Conservation (phyloP, 768 basidiomycete species). For the Tricholoma hemisulphureum region DNA sequence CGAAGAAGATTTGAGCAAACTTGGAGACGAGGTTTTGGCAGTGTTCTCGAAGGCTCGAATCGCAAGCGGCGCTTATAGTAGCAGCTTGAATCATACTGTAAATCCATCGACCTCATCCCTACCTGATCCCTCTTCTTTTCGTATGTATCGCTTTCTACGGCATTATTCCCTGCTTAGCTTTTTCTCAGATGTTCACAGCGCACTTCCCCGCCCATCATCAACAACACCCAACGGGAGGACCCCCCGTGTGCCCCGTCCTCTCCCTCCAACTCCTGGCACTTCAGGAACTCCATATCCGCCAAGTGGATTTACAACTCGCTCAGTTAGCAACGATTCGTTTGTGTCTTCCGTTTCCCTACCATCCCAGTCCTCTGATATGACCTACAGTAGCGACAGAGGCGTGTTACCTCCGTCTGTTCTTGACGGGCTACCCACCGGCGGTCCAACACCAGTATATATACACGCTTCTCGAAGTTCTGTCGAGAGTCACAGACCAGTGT, state of each 20-base stretch:
- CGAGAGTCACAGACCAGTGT: neutral
- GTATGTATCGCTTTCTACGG: slow-evolving; percentile 3
- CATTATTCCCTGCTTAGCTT: neutral
- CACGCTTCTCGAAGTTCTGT: neutral
- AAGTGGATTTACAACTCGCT: neutral
- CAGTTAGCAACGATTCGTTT: slow-evolving; percentile 10
- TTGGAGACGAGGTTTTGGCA: slow-evolving; percentile 56
- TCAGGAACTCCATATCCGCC: neutral
- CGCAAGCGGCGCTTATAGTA: neutral
- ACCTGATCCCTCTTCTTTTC: slow-evolving; percentile 6
- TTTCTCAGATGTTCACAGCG: neutral
- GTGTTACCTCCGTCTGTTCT: slow-evolving; percentile 9
- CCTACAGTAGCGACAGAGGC: slow-evolving; percentile 1
- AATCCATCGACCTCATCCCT: neutral
- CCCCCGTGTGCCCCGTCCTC: slow-evolving; percentile 18
- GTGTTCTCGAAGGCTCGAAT: slow-evolving; percentile 38
- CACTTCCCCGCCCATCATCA: slow-evolving; percentile 13
- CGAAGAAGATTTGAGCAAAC: slow-evolving; percentile 54
- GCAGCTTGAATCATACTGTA: neutral
- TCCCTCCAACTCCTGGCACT: slow-evolving; percentile 25
- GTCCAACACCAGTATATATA: neutral
- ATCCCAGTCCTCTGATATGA: neutral
- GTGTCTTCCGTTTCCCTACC: slow-evolving; percentile 2
- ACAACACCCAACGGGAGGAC: slow-evolving; percentile 12
- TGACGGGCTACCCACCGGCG: neutral